phyloP scores from a whole-genome alignment of 345 rosid species.

The Anastatica hierochuntica region DNA sequence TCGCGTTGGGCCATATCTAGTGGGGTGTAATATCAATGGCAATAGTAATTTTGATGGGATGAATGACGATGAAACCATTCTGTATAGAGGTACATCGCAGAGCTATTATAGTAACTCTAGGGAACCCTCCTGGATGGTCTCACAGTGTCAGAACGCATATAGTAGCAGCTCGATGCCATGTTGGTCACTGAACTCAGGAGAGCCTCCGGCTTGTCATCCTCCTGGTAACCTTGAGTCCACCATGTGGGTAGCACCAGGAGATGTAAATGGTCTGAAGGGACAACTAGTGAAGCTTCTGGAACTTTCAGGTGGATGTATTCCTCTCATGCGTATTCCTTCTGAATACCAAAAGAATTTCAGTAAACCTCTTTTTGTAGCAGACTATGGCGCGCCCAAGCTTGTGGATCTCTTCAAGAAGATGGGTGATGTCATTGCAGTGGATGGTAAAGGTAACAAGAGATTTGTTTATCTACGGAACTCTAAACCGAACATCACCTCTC shows the following conservation, averaged over 20 bases:
- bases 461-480: conserved; percentile 61
- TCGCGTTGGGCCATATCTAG: conserved; percentile 39
- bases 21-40: conserved; percentile 43
- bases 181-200: conserved; percentile 47
- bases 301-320: conserved; percentile 76
- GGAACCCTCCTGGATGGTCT: conserved; percentile 35
- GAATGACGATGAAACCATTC: conserved; percentile 69
- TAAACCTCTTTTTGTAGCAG: conserved; percentile 68
- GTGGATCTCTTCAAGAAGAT: conserved; percentile 83
- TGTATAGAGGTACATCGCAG: conserved; percentile 52
- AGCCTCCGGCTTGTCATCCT: conserved; percentile 33
- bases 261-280: conserved; percentile 62
- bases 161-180: conserved; percentile 23
- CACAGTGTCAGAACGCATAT: conserved; percentile 38
- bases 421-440: conserved; percentile 54
- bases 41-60: conserved; percentile 28
- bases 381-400: conserved; percentile 67
- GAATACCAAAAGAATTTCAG: conserved; percentile 73
- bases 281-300: conserved; percentile 79
- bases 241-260: conserved; percentile 93
- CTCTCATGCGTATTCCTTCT: conserved; percentile 55
- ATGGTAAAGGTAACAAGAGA: conserved; percentile 64
- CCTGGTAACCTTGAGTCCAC: conserved; percentile 50
- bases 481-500: conserved; percentile 40
- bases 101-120: conserved; percentile 44